Evolutionary conservation across 1,284 basidiomycete species (phyloP).

Genomic region (Moniliella sp.): DNA sequence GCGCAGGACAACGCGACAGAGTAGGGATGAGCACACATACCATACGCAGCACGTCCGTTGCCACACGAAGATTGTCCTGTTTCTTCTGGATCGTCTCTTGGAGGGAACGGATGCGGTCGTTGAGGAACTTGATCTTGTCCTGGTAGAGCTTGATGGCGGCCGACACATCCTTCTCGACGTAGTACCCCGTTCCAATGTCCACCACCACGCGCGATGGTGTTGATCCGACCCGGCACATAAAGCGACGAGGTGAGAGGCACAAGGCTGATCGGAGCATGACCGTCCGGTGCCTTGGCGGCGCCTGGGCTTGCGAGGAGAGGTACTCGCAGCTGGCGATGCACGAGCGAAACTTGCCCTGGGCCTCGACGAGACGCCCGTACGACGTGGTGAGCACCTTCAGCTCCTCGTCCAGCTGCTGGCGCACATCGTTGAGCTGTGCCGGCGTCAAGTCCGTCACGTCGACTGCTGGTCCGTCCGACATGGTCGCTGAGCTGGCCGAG

Average conservation of each 20-base stretch:
- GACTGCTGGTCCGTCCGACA: too few relatives aligned
- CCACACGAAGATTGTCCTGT: constrained; percentile 27
- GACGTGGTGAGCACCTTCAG: constrained; percentile 72
- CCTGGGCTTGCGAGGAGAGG: constrained; percentile 38
- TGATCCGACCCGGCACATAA: constrained; percentile 75
- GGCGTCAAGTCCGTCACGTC: too few relatives aligned
- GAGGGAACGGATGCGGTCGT: constrained; percentile 23
- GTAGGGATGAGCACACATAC: constrained; percentile 8
- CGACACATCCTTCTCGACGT: constrained; percentile 62
- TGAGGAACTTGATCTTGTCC: constrained; percentile 23
- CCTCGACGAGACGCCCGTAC: constrained; percentile 73
- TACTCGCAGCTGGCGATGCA: constrained; percentile 63
- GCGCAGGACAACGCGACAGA: neutral
- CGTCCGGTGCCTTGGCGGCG: too few relatives aligned
- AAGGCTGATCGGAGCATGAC: constrained; percentile 53
- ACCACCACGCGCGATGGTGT: constrained; percentile 72
- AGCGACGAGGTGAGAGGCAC: constrained; percentile 81
- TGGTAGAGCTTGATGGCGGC: constrained; percentile 22
- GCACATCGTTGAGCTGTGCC: constrained; percentile 27
- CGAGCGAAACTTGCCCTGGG: constrained; percentile 69
- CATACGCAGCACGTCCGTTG: constrained; percentile 21
- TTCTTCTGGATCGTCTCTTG: constrained; percentile 27
- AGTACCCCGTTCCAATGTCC: constrained; percentile 89
- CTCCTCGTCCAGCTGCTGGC: constrained; percentile 45
- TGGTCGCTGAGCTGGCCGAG: too few relatives aligned